Base-by-base conservation (phyloP, 805 yeast genomes). In the Ogataea angusta region DNA sequence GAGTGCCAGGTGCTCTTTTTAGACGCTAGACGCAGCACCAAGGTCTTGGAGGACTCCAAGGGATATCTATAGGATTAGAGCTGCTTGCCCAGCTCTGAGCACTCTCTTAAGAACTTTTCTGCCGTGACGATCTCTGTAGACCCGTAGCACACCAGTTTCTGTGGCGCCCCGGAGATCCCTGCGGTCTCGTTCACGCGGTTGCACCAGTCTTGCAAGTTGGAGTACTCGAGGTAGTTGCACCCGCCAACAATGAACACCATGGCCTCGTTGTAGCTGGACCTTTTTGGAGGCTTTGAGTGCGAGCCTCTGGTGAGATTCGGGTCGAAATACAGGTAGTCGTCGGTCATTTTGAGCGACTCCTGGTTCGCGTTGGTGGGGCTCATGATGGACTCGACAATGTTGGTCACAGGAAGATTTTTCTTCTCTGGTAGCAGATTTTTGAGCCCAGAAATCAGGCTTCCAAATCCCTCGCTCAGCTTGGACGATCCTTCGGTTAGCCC, bases 171-270 rank as follows among this genome's bases (percentile, higher is more conserved):
- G 14, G 46, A 38, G 17, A 46, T 44, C 23, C 52, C 54, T 17
- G 42, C 44, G 22, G 42, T 42, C 56, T 61, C 49, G 30, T 53
- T 58, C 28, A 47, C 35, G 7, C 51, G 46, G 37, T 57, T 63
- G 29, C 70, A 68, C 95, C 96, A 90, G 62, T 90, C 96, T 62
- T 87, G 95, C 56, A 93, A 73, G 57, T 91, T 91, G 45, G 90
- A 95, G 60, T 91, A 93, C 66, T 93, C 99, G 47, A 86, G 67
- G 60, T 89, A 93, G 63, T 87, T 90, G 34, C 98, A 98, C 25
- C 99, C 99, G 18, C 99, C 99, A 41, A 93, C 90, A 38, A 90
- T 87, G 62, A 93, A 93, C 15, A 93, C 95, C 36, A 87, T 68
- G 2, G 95, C 79, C 51, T 88, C 93, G 44, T 79, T 80, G 61